phyloP scores from a whole-genome alignment of 1,284 basidiomycete genomes.

The Albatrellus sp. region DNA sequence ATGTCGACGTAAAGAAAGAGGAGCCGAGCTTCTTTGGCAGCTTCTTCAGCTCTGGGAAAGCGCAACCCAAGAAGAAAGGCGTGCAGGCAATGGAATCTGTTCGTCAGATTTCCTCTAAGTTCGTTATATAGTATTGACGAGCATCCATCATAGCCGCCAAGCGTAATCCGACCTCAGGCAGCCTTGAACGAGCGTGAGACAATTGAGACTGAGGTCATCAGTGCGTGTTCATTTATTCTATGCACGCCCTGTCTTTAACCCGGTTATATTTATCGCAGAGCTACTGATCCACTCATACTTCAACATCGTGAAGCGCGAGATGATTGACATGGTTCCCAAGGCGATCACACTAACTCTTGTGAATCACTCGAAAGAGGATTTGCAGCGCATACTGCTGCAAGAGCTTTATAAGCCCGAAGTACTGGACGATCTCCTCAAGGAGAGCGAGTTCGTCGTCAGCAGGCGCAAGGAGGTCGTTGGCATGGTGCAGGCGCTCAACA shows the following conservation, averaged over 20 bases:
- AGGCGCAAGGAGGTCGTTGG: slow-evolving; percentile 81
- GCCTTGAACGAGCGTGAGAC: slow-evolving; percentile 90
- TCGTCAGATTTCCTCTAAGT: background rate
- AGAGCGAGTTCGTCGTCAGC: slow-evolving; percentile 76
- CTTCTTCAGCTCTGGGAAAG: slow-evolving; percentile 68
- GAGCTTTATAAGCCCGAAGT: slow-evolving; percentile 89
- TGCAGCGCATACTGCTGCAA: slow-evolving; percentile 82
- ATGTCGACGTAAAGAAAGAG: slow-evolving; percentile 80
- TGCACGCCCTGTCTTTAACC: background rate
- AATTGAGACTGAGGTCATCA: slow-evolving; percentile 99
- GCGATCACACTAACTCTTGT: slow-evolving; percentile 94
- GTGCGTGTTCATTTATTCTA: slow-evolving; percentile 39
- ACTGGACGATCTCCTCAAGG: slow-evolving; percentile 84
- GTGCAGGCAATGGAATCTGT: slow-evolving; percentile 69
- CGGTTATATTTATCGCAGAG: slow-evolving; percentile 32
- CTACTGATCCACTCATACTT: slow-evolving; percentile 89
- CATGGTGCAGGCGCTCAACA: slow-evolving; percentile 84
- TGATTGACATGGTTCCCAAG: slow-evolving; percentile 99
- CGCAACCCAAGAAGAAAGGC: slow-evolving; percentile 62
- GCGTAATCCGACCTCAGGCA: slow-evolving; percentile 84
- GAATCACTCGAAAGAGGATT: slow-evolving; percentile 83
- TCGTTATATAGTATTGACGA: slow-evolving; percentile 1
- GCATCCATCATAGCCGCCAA: slow-evolving; percentile 48
- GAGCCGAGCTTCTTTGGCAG: slow-evolving; percentile 92
- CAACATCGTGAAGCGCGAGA: slow-evolving; percentile 96